Conservation (phyloP, 768 basidiomycete species). For the Tulasnella calospora region DNA sequence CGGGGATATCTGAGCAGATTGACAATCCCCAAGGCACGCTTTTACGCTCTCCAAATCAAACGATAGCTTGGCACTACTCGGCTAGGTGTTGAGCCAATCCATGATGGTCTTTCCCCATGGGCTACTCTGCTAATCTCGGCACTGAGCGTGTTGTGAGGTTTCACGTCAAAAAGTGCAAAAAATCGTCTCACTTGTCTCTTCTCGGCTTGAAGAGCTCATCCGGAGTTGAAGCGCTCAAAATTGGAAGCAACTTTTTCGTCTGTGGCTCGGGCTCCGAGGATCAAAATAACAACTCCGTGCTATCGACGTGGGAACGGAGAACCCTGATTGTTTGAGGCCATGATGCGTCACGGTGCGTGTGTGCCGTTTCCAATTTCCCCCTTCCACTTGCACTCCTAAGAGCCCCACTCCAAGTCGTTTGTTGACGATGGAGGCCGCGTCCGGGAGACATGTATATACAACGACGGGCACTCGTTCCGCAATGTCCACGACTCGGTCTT, state of each 20-base stretch:
- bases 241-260: background rate
- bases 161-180: background rate
- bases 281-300: background rate
- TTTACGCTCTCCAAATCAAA: background rate
- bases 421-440: background rate
- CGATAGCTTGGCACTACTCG: background rate
- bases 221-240: background rate
- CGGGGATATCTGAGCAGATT: background rate
- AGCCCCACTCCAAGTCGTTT: background rate
- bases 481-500: background rate
- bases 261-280: background rate
- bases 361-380: background rate
- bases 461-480: background rate
- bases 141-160: background rate
- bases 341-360: background rate
- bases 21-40: background rate
- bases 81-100: background rate
- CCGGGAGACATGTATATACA: constrained; percentile 4
- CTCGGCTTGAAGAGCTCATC: background rate
- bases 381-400: background rate
- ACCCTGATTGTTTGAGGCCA: background rate
- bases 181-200: background rate
- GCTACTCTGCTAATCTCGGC: background rate
- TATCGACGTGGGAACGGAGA: background rate
- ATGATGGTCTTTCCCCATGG: background rate